Percentiles rank a stretch among this genome's conserved stretches.
These are phyloP conservation scores for Kandelia obovata DNA, from an alignment of 345 rosid species.

Conservation along the genomic window DNA sequence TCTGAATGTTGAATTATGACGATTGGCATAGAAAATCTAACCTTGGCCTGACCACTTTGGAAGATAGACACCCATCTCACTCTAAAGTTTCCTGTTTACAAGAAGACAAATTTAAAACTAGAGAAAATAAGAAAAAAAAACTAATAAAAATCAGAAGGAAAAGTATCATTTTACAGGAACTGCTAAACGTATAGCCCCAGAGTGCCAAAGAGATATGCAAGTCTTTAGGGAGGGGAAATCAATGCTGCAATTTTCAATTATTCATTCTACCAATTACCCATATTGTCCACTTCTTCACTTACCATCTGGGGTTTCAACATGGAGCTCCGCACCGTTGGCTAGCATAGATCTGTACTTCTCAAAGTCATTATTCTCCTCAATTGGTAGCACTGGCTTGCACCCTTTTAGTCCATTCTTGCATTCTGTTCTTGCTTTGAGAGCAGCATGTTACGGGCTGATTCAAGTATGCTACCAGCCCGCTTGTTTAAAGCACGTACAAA, in stretches of 20 bases:
- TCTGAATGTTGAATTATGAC: no score
- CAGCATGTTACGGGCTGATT: no score
- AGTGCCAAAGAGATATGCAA: no score
- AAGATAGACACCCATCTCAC: constrained; percentile 57
- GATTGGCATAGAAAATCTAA: constrained; percentile 9
- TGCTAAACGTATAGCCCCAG: no score
- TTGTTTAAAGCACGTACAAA: no score
- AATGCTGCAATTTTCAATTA: no score
- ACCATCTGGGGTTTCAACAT: constrained; percentile 81
- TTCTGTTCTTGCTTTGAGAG: constrained; percentile 73
- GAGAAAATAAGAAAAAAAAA: neutral
- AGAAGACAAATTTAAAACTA: neutral
- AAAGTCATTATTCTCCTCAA: constrained; percentile 44
- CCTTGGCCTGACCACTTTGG: constrained; percentile 60
- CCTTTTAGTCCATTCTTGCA: constrained; percentile 60
- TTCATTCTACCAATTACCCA: no score
- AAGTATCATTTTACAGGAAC: no score
- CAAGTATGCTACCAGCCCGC: no score
- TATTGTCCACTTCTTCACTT: neutral
- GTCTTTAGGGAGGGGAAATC: neutral
- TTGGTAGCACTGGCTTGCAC: constrained; percentile 56
- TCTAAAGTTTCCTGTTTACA: constrained; percentile 62
- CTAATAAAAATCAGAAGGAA: neutral
- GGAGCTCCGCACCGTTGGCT: constrained; percentile 66
- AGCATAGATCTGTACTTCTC: constrained; percentile 53